These are phyloP conservation scores for Erodium texanum DNA, from an alignment of 441 rosid genomes.

Conservation along the genomic window DNA sequence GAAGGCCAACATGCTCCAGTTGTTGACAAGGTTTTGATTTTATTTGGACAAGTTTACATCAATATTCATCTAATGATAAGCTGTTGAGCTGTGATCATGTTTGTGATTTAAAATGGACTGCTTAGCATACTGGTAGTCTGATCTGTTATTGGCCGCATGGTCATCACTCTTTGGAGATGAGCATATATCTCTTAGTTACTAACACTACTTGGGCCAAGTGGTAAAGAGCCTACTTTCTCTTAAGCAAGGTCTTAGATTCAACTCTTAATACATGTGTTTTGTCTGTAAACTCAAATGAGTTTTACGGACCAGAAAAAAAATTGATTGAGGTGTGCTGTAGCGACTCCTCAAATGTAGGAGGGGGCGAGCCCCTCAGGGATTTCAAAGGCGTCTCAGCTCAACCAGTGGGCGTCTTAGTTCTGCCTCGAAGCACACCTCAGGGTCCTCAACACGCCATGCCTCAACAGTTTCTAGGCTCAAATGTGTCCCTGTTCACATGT, in stretches of 20 bases:
- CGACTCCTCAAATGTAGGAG: neutral
- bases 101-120: neutral
- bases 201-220: neutral
- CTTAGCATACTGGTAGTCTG: neutral
- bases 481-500: neutral
- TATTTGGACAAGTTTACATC: neutral
- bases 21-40: slow-evolving; percentile 57
- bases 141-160: neutral
- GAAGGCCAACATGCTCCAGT: slow-evolving; percentile 51
- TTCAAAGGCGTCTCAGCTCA: neutral
- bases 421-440: neutral
- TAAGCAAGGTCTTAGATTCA: neutral
- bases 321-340: neutral
- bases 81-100: neutral
- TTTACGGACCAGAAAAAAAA: neutral
- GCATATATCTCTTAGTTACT: neutral
- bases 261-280: neutral
- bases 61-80: neutral
- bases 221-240: neutral
- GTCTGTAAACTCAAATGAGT: too few relatives aligned
- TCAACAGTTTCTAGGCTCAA: neutral
- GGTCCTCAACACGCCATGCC: neutral
- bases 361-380: neutral
- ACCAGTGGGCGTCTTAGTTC: neutral
- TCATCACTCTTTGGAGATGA: neutral